Evolutionary conservation across 2,329 filamentous ascomycete species (phyloP).

Genomic region (Colletotrichum gloeosporioides): DNA sequence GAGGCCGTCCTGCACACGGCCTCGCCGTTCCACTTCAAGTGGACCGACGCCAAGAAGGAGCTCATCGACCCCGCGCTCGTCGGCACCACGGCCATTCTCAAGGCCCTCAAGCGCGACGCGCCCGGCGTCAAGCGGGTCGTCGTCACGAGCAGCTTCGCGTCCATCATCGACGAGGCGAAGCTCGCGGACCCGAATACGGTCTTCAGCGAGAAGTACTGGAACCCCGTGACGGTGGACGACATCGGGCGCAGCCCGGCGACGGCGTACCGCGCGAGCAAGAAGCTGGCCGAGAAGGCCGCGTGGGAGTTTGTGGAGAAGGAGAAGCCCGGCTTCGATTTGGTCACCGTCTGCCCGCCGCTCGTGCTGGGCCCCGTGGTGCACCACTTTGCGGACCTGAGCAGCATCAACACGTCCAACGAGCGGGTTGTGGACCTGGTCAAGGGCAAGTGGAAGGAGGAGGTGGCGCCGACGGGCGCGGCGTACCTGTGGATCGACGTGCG

Average conservation of each 20-base stretch:
- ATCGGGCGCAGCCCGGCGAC: constrained; percentile 41
- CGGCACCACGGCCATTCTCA: constrained; percentile 72
- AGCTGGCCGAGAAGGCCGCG: constrained; percentile 56
- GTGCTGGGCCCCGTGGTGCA: constrained; percentile 36
- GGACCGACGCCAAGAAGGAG: constrained; percentile 55
- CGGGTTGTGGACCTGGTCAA: constrained; percentile 55
- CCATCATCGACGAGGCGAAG: constrained; percentile 48
- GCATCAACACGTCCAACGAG: constrained; percentile 59
- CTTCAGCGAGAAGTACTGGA: constrained; percentile 58
- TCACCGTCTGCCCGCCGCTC: constrained; percentile 60
- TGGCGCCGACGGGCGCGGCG: constrained; percentile 46
- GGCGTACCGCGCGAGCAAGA: constrained; percentile 62
- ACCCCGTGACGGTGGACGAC: constrained; percentile 54
- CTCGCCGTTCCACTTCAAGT: constrained; percentile 63
- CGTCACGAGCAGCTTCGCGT: constrained; percentile 62
- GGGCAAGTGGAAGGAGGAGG: constrained; percentile 51
- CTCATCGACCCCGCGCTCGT: constrained; percentile 63
- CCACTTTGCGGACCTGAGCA: constrained; percentile 27
- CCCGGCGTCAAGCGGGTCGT: constrained; percentile 74
- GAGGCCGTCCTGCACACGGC: constrained; percentile 66
- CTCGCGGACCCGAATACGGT: constrained; percentile 41
- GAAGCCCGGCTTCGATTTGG: constrained; percentile 54
- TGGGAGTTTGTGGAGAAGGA: constrained; percentile 55
- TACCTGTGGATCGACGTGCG: constrained; percentile 61
- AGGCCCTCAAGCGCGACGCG: constrained; percentile 66